Percentiles rank a stretch among this genome's conserved stretches.
Evolutionary conservation across 2,329 filamentous ascomycete genomes (phyloP).

Genomic region (Bipolaris sorokiniana): DNA sequence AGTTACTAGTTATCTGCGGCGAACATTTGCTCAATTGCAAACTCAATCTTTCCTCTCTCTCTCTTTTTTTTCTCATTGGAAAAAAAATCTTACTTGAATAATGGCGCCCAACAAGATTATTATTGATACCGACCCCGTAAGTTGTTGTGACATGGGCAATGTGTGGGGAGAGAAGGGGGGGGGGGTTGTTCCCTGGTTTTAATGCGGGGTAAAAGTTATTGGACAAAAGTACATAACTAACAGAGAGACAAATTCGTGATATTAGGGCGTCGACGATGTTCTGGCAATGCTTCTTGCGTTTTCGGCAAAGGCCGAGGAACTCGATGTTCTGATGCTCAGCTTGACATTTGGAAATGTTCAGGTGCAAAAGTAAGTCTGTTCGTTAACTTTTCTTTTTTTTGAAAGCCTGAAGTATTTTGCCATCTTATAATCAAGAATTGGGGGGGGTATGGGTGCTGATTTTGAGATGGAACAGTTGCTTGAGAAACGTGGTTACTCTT

Average conservation of each 20-base stretch:
- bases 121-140: slow-evolving; percentile 93
- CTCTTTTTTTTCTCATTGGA: not conserved
- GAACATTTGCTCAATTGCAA: not conserved
- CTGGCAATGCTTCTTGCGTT: slow-evolving; percentile 87
- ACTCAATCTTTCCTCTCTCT: too few species aligned
- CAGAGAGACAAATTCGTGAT: not conserved
- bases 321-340: slow-evolving; percentile 84
- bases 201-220: slow-evolving; percentile 18
- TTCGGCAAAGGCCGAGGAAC: slow-evolving; percentile 78
- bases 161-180: not conserved
- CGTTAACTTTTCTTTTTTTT: too few species aligned
- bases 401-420: too few species aligned
- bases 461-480: slow-evolving; percentile 62
- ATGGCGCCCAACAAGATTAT: slow-evolving; percentile 70
- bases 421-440: too few species aligned
- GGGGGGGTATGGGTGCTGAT: not conserved
- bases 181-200: not conserved
- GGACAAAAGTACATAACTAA: not conserved
- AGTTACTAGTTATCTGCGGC: not conserved
- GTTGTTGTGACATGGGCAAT: slow-evolving; percentile 11
- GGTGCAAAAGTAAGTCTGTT: slow-evolving; percentile 73
- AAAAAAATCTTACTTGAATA: not conserved
- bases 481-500: slow-evolving; percentile 85
- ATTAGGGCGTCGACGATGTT: slow-evolving; percentile 89
- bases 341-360: slow-evolving; percentile 95